Evolutionary conservation across 345 rosid genomes (phyloP), one percentile per base, ranked within the genome.

Genomic region (Draba incana): DNA sequence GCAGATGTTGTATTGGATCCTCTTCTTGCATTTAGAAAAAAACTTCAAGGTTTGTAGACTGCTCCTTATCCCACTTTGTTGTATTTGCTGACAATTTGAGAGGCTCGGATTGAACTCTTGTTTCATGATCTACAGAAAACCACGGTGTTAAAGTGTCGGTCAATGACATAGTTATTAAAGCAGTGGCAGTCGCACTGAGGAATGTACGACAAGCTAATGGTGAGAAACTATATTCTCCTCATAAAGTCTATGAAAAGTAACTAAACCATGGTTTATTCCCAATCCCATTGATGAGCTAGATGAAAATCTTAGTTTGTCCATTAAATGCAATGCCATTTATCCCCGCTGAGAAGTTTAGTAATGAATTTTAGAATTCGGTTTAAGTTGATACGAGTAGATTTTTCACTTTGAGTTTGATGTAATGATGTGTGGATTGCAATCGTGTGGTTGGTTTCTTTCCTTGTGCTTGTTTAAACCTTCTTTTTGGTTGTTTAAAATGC

Each of bases 1-100:
- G 55, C 92, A 93, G 98, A 93, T 81, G 96, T 93, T 70, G 78
- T 86, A 60, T 70, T 93, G 91, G 97, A 90, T 84, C 94, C 97
- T 77, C 91, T 93, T 72, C 94, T 93, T 80, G 79, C 86, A 57
- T 93, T 93, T 70, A 83, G 98, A 75, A 93, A 87, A 66, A 95
- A 93, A 60, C 89, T 93, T 64, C 88, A 82, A 85, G 98, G 97
- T 90, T 79, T 79, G 57, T 65, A 48, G 37, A 58, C 46, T 64
- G 31, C 50, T 59, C 33, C 52, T 58, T 70, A 44, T 45, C 12
- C 54, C 61, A 47, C 37, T 20, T 66, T 15, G 30, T 24, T 52
- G 27, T 63, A 25, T 1, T 30, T 69, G 47, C 56, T 48, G 52
- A 45, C 16, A 31, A n/a, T 54, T 68, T 75, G 42, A 74, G 61